phyloP scores from a whole-genome alignment of 2,329 filamentous ascomycete species.

The Calonectria fujianensis region DNA sequence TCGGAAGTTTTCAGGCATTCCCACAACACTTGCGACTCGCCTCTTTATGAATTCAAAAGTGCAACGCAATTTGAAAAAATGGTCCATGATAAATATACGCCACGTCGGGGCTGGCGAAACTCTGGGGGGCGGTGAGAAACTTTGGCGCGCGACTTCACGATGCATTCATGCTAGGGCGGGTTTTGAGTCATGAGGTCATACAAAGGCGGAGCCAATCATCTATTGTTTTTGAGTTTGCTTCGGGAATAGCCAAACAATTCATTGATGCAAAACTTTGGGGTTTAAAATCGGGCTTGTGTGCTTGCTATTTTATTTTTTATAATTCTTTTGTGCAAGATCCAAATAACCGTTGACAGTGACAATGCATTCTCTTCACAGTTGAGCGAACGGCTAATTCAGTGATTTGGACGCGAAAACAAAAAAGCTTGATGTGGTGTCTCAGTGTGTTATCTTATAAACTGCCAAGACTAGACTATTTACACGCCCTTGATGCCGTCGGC shows the following conservation, averaged over 20 bases:
- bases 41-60: neutral
- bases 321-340: no score
- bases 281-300: neutral
- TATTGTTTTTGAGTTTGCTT: neutral
- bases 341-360: no score
- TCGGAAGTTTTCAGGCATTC: no score
- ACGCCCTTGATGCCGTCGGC: neutral
- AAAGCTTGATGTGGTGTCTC: neutral
- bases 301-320: no score
- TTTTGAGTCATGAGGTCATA: slow-evolving; percentile 13
- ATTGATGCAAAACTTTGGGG: no score
- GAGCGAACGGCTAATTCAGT: neutral
- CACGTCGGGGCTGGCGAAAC: neutral
- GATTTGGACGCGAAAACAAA: neutral
- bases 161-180: slow-evolving; percentile 5
- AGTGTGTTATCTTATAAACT: neutral
- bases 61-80: no score
- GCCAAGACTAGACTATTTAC: neutral
- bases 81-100: neutral
- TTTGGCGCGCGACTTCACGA: neutral
- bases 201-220: neutral
- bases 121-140: neutral
- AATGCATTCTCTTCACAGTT: no score
- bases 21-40: neutral
- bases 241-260: neutral